Base-by-base conservation (phyloP, 345 rosid species). In the Acer yangbiense region DNA sequence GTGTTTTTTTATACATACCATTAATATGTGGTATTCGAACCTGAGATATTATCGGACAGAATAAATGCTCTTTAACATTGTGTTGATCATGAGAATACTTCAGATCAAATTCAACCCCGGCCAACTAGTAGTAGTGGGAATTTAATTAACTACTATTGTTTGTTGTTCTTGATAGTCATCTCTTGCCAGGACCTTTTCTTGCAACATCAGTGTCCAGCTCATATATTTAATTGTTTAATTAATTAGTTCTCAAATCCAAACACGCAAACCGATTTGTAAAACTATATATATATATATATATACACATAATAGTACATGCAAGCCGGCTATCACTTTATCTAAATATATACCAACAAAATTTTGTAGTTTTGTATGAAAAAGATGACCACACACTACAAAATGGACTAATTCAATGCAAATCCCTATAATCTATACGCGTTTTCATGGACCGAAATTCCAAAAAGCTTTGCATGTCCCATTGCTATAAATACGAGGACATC, bases 271-370 rank as follows among this genome's bases (percentile, higher is more conserved):
- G 2, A 27, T 27, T 27, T 1, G 29, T 27, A 27, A 1, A n/a
- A n/a, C n/a, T n/a, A n/a, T n/a, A n/a, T n/a, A 27, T 27, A 27
- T 27, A 27, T 1, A 27, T 29, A 29, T 25, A 25, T 17, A 39
- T 12, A 29, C 27, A 48, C 32, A 29, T 2, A 29, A 29, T 29
- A 29, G 32, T 8, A 32, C 69, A 6, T 16, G 44, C 46, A 16
- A 35, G 69, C 69, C 69, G 48, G 50, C 69, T 35, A 17, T 66
- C 18, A 4, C 41, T 66, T 66, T 35, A 66, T 66, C 69, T 66
- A 14, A 39, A 13, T 27, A 39, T 65, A 14, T 18, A 41, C 48
- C 16, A 52, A 7, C 16, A 52, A 7, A 52, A 52, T 52, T 13
- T 52, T 52, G 57, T 52, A 52, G 1, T 14, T 52, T 52, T 52